A percentile compares a stretch with the other conserved stretches of the same genome.
Evolutionary conservation across 495 filamentous ascomycete genomes (phyloP).

Genomic region (Cercophora samala): DNA sequence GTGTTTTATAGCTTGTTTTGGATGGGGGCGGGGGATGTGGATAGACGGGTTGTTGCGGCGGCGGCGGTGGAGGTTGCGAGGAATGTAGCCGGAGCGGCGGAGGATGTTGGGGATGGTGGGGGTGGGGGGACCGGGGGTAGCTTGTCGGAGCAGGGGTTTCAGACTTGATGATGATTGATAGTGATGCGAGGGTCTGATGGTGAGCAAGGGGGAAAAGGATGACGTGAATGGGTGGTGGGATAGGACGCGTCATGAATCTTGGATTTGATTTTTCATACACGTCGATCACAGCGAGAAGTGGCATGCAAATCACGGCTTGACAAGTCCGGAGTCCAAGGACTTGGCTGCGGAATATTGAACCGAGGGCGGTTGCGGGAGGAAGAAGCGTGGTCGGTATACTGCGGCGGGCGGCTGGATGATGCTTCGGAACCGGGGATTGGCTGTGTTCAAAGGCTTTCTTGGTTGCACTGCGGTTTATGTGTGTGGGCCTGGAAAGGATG

Average conservation of each 20-base stretch:
- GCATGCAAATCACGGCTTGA: constrained; percentile 2
- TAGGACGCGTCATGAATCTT: background rate
- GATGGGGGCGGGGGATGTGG: constrained; percentile 58
- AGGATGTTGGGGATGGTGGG: constrained; percentile 18
- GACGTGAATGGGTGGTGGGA: background rate
- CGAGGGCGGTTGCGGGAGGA: background rate
- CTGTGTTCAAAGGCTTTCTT: background rate
- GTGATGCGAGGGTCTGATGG: background rate
- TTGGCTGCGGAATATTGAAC: background rate
- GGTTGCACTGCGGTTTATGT: background rate
- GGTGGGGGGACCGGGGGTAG: constrained; percentile 19
- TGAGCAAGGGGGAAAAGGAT: background rate
- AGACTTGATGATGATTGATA: constrained; percentile 16
- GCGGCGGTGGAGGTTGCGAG: constrained; percentile 21
- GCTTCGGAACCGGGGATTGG: constrained; percentile 1
- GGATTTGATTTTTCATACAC: background rate
- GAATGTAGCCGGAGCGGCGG: constrained; percentile 24
- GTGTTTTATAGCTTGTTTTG: constrained; percentile 84
- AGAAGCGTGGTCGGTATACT: background rate
- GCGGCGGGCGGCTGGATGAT: background rate
- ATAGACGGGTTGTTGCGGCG: constrained; percentile 29
- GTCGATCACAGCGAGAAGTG: background rate
- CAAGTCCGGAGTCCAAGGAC: background rate
- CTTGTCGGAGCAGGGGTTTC: constrained; percentile 43
- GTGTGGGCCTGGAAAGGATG: background rate